A percentile compares a stretch with the other conserved stretches of the same genome.
These are phyloP conservation scores for Castanospermum australe DNA, from an alignment of 306 rosid genomes.

Conservation along the genomic window DNA sequence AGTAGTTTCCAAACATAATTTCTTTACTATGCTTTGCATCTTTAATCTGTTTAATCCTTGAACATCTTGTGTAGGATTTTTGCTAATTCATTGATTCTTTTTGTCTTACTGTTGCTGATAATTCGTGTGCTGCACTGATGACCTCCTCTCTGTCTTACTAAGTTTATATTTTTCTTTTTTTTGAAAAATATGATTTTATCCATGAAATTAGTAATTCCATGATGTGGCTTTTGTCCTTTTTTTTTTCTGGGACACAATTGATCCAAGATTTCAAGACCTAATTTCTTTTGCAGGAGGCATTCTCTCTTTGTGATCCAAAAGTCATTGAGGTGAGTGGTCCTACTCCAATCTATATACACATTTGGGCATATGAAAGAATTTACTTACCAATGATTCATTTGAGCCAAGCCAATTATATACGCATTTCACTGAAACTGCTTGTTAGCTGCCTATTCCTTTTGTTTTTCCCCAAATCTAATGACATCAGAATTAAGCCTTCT, in stretches of 20 bases:
- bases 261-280: neutral
- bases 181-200: neutral
- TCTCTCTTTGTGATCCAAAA: constrained; percentile 81
- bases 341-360: constrained; percentile 7
- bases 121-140: neutral
- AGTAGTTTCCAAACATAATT: neutral
- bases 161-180: neutral
- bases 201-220: neutral
- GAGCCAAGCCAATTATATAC: neutral
- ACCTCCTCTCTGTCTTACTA: neutral
- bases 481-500: neutral
- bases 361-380: neutral
- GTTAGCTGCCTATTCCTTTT: constrained; percentile 3
- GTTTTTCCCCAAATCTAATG: neutral
- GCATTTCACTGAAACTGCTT: neutral
- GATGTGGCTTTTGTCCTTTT: neutral
- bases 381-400: constrained; percentile 6
- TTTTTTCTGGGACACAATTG: neutral
- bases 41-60: neutral
- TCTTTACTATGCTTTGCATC: neutral
- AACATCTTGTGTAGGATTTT: neutral
- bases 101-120: neutral
- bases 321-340: constrained; percentile 76
- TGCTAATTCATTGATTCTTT: neutral
- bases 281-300: constrained; percentile 67